Conservation (phyloP, 805 yeast genomes). For the Brettanomyces anomalus region DNA sequence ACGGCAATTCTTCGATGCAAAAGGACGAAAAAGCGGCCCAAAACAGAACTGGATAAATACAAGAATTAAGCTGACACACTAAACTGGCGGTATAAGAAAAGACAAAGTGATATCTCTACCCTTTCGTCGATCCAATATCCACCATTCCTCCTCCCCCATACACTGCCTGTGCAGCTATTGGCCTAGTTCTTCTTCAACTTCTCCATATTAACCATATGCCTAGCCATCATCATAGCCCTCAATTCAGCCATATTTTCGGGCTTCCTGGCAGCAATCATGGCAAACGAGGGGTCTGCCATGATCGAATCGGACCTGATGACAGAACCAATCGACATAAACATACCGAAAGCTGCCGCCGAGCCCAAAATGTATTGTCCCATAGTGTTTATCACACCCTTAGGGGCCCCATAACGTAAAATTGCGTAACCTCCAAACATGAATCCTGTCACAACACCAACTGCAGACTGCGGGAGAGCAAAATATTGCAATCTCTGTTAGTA, state of each 20-base stretch:
- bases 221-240: slow-evolving; percentile 35
- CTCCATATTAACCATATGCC: slow-evolving; percentile 26
- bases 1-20: no score
- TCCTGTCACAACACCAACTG: slow-evolving; percentile 92
- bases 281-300: slow-evolving; percentile 8
- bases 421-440: slow-evolving; percentile 91
- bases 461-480: slow-evolving; percentile 27
- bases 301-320: slow-evolving; percentile 70
- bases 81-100: no score
- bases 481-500: slow-evolving; percentile 10
- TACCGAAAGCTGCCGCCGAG: slow-evolving; percentile 93
- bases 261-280: slow-evolving; percentile 9
- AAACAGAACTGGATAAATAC: no score
- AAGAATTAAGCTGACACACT: no score
- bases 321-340: slow-evolving; percentile 94
- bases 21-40: no score
- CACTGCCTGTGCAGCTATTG: no score
- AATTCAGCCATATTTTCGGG: slow-evolving; percentile 27
- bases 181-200: slow-evolving; percentile 10
- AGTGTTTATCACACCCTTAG: slow-evolving; percentile 94
- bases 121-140: no score
- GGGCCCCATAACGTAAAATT: slow-evolving; percentile 90
- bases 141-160: no score
- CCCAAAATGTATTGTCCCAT: slow-evolving; percentile 95
- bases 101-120: no score